A percentile compares a stretch with the other conserved stretches of the same genome.
phyloP scores from a whole-genome alignment of 495 filamentous ascomycete genomes.

The Penicillium arizonense region DNA sequence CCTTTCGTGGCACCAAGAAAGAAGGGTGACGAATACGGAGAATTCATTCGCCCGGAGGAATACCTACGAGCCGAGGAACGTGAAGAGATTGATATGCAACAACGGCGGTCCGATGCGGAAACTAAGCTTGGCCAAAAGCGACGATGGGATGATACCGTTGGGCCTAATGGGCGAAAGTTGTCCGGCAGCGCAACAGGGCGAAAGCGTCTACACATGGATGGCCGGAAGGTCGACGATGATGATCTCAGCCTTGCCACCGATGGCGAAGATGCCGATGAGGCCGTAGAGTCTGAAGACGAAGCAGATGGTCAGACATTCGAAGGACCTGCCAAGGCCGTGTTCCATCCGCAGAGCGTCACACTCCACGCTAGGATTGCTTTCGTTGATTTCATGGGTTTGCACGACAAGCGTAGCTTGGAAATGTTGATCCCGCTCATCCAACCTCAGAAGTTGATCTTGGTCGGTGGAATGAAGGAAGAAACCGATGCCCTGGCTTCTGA shows the following conservation, averaged over 20 bases:
- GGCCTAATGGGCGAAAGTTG: constrained; percentile 35
- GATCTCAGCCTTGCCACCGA: constrained; percentile 39
- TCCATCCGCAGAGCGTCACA: constrained; percentile 56
- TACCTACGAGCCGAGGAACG: constrained; percentile 91
- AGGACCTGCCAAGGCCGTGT: constrained; percentile 73
- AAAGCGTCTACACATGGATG: constrained; percentile 50
- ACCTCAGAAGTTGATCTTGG: constrained; percentile 87
- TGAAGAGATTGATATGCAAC: constrained; percentile 70
- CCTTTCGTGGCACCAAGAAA: constrained; percentile 78
- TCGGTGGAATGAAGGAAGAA: constrained; percentile 75
- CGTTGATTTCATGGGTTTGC: constrained; percentile 88
- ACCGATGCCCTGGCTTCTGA: constrained; percentile 74
- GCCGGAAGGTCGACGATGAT: constrained; percentile 43
- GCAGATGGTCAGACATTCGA: constrained; percentile 47
- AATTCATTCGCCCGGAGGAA: constrained; percentile 88
- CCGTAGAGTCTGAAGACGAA: constrained; percentile 48
- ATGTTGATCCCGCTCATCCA: constrained; percentile 95
- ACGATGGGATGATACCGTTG: constrained; percentile 75
- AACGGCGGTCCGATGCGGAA: constrained; percentile 49
- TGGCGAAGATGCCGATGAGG: constrained; percentile 44
- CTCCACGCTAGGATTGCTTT: constrained; percentile 76
- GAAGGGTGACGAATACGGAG: constrained; percentile 87
- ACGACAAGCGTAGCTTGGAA: constrained; percentile 87
- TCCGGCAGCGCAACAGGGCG: constrained; percentile 30
- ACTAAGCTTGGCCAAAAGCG: constrained; percentile 86